Evolutionary conservation across 2,329 filamentous ascomycete genomes (phyloP).

Genomic region (Sporothrix humicola): DNA sequence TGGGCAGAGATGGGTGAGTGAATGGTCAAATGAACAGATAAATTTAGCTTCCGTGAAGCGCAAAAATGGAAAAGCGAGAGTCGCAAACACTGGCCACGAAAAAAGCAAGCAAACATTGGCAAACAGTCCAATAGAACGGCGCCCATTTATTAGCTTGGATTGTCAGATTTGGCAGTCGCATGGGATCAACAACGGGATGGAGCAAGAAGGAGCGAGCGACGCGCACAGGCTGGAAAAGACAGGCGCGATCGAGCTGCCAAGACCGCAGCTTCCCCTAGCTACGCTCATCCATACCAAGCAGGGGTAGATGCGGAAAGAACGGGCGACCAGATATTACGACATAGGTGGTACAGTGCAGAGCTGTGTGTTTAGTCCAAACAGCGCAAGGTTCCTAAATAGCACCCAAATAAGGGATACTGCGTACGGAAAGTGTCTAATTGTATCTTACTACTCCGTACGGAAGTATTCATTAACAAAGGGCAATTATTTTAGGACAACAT

Average conservation of each 20-base stretch:
- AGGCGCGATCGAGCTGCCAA: slow-evolving; percentile 11
- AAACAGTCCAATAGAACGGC: slow-evolving; percentile 10
- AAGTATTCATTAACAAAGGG: too few relatives aligned
- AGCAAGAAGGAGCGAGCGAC: background rate
- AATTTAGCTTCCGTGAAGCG: background rate
- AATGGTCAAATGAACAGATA: background rate
- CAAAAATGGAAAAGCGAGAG: background rate
- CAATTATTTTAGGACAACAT: too few relatives aligned
- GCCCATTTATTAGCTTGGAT: slow-evolving; percentile 13
- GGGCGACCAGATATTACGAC: background rate
- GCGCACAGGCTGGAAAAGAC: background rate
- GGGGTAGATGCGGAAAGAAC: slow-evolving; percentile 8
- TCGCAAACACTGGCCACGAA: background rate
- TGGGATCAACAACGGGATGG: slow-evolving; percentile 8
- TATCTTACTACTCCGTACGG: too few relatives aligned
- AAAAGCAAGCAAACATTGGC: background rate
- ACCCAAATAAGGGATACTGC: too few relatives aligned
- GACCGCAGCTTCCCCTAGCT: slow-evolving; percentile 21
- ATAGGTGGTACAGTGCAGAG: background rate
- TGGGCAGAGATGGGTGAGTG: background rate
- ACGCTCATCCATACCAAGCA: background rate
- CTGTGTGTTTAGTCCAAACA: background rate
- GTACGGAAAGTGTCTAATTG: too few relatives aligned
- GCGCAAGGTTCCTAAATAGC: background rate
- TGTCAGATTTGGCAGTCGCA: slow-evolving; percentile 17